Conservation (phyloP, 441 rosid species). For the Gossypium trilobum region DNA sequence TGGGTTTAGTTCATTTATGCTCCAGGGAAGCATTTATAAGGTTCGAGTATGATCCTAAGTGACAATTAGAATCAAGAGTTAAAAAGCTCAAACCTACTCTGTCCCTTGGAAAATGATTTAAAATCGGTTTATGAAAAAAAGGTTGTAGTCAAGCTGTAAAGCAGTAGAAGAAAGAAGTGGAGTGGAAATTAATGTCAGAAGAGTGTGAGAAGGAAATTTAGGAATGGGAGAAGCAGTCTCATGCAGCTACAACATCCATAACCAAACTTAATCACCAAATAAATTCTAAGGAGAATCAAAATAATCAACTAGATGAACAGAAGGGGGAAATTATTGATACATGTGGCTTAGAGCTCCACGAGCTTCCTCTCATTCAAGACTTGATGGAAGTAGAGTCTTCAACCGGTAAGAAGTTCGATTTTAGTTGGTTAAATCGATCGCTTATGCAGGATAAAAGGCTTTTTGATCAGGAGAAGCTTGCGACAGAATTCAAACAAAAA, state of each 20-base stretch:
- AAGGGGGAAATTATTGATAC: conserved; percentile 72
- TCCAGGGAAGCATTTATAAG: conserved; percentile 22
- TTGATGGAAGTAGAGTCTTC: conserved; percentile 65
- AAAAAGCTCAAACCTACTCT: conserved; percentile 60
- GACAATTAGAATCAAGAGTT: conserved; percentile 77
- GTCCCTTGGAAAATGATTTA: conserved; percentile 56
- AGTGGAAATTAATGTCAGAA: conserved; percentile 79
- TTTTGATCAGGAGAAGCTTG: conserved; percentile 70
- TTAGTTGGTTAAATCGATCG: conserved; percentile 67
- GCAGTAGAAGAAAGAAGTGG: conserved; percentile 72
- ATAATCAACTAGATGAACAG: conserved; percentile 52
- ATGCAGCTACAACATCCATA: conserved; percentile 64
- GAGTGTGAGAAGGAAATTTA: conserved; percentile 83
- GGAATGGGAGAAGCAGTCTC: conserved; percentile 82
- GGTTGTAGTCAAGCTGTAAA: conserved; percentile 54
- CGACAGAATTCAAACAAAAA: conserved; percentile 66
- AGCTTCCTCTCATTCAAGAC: conserved; percentile 60
- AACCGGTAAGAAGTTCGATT: conserved; percentile 58
- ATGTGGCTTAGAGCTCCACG: conserved; percentile 73
- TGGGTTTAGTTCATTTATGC: background rate
- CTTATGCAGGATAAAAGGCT: conserved; percentile 63
- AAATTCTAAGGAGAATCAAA: conserved; percentile 75
- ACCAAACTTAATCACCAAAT: conserved; percentile 74
- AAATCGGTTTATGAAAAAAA: conserved; percentile 47
- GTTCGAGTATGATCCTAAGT: conserved; percentile 84